Evolutionary conservation across 495 filamentous ascomycete genomes (phyloP).

Genomic region (Lasiosphaeria hispida): DNA sequence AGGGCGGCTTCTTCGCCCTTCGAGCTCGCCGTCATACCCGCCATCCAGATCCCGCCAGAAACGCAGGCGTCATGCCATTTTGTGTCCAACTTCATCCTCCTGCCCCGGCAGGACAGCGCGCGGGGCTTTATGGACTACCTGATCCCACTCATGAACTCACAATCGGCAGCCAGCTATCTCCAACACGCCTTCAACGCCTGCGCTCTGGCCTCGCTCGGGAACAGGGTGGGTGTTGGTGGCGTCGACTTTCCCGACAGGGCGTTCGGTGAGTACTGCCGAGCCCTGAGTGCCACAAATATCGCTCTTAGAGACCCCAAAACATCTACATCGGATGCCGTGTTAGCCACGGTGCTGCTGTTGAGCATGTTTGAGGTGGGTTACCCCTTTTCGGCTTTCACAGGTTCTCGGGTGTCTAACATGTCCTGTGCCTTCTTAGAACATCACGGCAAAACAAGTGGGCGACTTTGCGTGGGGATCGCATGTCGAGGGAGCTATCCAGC

Average conservation of each 20-base stretch:
- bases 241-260: slow-evolving; percentile 37
- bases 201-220: slow-evolving; percentile 54
- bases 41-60: slow-evolving; percentile 40
- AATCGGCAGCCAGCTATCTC: slow-evolving; percentile 38
- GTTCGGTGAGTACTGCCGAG: slow-evolving; percentile 44
- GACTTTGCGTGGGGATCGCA: slow-evolving; percentile 54
- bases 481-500: slow-evolving; percentile 52
- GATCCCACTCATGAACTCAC: slow-evolving; percentile 49
- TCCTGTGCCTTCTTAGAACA: slow-evolving; percentile 35
- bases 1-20: slow-evolving; percentile 14
- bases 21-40: slow-evolving; percentile 23
- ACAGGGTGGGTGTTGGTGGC: slow-evolving; percentile 31
- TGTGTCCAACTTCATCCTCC: slow-evolving; percentile 54
- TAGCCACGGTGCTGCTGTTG: slow-evolving; percentile 62
- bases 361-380: slow-evolving; percentile 62
- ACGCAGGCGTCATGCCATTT: slow-evolving; percentile 54
- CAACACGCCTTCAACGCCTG: slow-evolving; percentile 60
- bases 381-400: neutral
- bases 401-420: neutral
- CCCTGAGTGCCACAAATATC: slow-evolving; percentile 52
- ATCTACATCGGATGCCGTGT: slow-evolving; percentile 47
- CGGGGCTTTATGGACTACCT: slow-evolving; percentile 58
- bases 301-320: slow-evolving; percentile 49
- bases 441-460: slow-evolving; percentile 44
- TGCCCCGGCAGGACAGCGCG: slow-evolving; percentile 41